Evolutionary conservation across 257 asterid genomes (phyloP), one percentile per base, ranked within the genome.

Genomic region (Fraxinus quadrangulata): DNA sequence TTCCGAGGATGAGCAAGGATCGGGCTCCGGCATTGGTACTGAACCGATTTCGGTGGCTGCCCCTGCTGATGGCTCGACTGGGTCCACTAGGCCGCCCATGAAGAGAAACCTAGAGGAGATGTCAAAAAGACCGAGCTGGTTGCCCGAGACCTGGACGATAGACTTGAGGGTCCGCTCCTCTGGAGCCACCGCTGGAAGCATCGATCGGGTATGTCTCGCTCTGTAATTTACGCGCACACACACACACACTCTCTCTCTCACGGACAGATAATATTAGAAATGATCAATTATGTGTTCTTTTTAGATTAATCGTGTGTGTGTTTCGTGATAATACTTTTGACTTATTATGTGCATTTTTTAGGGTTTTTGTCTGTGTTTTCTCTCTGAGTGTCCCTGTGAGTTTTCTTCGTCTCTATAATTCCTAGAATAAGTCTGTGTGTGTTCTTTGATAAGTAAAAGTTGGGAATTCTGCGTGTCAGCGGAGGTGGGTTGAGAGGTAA

Each of bases 11-110:
- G 28, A 45, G 79, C 16, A 14, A 5, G 8, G 9, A 24, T 34
- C 65, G 21, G 79, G 28, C 10, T 14, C 65, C 6, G 61, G 33
- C 5, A 75, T 75, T 11, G 72, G 28, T 14, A 73, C 79, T 45
- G 66, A 13, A 19, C 79, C 73, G 14, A 75, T 75, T 65, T 75
- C 79, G 0, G 13, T 40, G 63, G 79, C 69, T 11, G 63, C 79
- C 6, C 67, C 79, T 8, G 66, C n/a, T 5, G 79, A 75, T 16
- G 66, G n/a, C 19, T 39, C 72, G 16, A 13, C 66, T 28, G 42
- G 21, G 30, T 1, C 13, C 17, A 61, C 28, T 23, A 21, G 23
- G 75, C 54, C 28, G 49, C 7, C 69, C 49, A 54, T 24, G 68
- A 54, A 36, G 26, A 30, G 77, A 26, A 73, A 54, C 17, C 23